These are phyloP conservation scores for Talaromyces albobiverticillius DNA, from an alignment of 2,329 filamentous ascomycete genomes.

Conservation along the genomic window DNA sequence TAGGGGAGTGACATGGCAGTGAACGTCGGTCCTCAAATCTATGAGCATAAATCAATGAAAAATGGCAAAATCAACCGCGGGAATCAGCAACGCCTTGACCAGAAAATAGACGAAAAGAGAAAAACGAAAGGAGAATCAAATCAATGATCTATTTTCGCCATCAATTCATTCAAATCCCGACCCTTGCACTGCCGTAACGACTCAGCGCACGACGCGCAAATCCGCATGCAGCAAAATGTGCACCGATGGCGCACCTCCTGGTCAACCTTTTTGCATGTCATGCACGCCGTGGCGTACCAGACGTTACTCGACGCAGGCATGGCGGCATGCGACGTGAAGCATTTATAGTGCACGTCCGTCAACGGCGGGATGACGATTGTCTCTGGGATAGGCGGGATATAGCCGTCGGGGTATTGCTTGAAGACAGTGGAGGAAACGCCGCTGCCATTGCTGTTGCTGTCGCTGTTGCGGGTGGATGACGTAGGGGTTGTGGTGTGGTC, in stretches of 20 bases:
- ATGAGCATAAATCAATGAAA: too few relatives aligned
- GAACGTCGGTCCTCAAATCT: too few relatives aligned
- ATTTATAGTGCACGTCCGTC: slow-evolving; percentile 34
- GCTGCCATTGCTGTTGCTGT: slow-evolving; percentile 3
- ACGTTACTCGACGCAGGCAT: slow-evolving; percentile 37
- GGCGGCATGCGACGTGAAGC: slow-evolving; percentile 38
- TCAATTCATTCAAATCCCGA: slow-evolving; percentile 32
- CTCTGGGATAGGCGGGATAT: slow-evolving; percentile 29
- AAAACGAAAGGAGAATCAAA: background rate
- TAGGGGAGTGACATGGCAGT: too few relatives aligned
- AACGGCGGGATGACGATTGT: slow-evolving; percentile 31
- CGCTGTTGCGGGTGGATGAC: background rate
- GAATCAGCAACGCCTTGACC: too few relatives aligned
- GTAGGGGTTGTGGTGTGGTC: slow-evolving; percentile 2
- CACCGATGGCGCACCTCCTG: slow-evolving; percentile 37
- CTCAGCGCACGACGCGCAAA: slow-evolving; percentile 36
- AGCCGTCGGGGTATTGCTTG: slow-evolving; percentile 7
- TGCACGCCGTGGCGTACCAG: slow-evolving; percentile 42
- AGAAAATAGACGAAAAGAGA: too few relatives aligned
- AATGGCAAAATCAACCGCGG: too few relatives aligned
- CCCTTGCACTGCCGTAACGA: slow-evolving; percentile 30
- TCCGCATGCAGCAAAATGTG: slow-evolving; percentile 40
- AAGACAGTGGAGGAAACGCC: background rate
- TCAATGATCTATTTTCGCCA: slow-evolving; percentile 19
- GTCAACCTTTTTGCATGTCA: slow-evolving; percentile 41